A percentile compares a stretch with the other conserved stretches of the same genome.
Evolutionary conservation across 148 eudicot species (phyloP).

Genomic region (Vaccinium corymbosum): DNA sequence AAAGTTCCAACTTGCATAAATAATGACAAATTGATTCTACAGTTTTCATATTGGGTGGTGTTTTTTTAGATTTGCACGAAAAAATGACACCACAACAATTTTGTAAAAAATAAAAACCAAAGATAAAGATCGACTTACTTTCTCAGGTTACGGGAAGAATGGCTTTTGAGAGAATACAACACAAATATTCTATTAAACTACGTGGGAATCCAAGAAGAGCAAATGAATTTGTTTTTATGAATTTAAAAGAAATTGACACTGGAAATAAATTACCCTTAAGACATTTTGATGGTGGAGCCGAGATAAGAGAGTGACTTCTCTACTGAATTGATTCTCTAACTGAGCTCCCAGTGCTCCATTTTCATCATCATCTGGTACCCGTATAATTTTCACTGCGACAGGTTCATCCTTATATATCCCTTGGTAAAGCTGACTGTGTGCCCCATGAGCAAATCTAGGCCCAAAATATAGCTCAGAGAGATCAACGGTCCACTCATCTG

Average conservation of each 20-base stretch:
- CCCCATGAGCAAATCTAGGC: slow-evolving; percentile 81
- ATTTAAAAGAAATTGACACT: not conserved
- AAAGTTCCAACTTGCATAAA: not conserved
- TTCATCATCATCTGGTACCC: slow-evolving; percentile 80
- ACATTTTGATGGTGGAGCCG: slow-evolving; percentile 75
- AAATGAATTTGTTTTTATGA: not conserved
- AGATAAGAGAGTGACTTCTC: slow-evolving; percentile 74
- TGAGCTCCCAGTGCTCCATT: slow-evolving; percentile 49
- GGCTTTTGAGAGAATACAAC: not conserved
- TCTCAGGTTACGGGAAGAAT: not conserved
- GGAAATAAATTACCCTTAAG: slow-evolving; percentile 56
- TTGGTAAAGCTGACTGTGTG: slow-evolving; percentile 76
- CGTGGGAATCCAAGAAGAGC: not conserved
- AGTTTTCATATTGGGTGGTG: not conserved
- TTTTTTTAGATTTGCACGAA: not conserved
- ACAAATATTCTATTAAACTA: not conserved
- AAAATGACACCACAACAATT: not conserved
- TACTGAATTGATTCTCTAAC: slow-evolving; percentile 69
- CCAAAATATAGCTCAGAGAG: slow-evolving; percentile 72
- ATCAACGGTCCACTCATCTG: slow-evolving; percentile 70
- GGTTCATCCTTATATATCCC: slow-evolving; percentile 68
- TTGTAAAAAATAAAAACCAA: not conserved
- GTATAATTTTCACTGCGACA: slow-evolving; percentile 81
- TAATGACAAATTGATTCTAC: not conserved
- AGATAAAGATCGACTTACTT: not conserved